Evolutionary conservation across 257 asterid genomes (phyloP).

Genomic region (Petrea volubilis): DNA sequence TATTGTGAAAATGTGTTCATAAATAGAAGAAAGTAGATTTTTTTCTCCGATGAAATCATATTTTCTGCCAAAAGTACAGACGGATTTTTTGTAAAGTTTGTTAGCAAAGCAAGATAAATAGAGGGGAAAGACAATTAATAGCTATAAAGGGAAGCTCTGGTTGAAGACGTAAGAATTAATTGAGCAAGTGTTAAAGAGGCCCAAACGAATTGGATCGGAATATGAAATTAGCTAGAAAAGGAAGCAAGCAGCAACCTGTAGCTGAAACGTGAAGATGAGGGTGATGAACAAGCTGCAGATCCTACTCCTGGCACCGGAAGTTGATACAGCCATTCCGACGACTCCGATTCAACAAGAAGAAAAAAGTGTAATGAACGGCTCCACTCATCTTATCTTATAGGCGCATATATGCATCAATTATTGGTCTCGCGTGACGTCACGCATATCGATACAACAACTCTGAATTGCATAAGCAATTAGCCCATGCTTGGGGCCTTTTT

Average conservation of each 20-base stretch:
- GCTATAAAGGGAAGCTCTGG: not conserved
- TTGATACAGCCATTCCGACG: not conserved
- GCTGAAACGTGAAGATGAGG: slow-evolving; percentile 24
- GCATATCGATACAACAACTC: no score
- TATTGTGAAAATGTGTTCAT: no score
- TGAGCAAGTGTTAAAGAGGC: not conserved
- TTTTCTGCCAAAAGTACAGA: no score
- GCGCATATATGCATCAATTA: not conserved
- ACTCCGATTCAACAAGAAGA: not conserved
- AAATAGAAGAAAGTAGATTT: no score
- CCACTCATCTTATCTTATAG: no score
- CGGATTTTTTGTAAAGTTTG: no score
- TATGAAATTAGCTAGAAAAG: not conserved
- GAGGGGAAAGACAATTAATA: no score
- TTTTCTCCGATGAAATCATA: no score
- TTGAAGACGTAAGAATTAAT: not conserved
- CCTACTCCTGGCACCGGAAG: not conserved
- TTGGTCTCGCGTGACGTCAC: not conserved
- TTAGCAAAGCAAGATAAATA: no score
- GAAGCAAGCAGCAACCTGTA: not conserved
- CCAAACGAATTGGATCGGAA: not conserved
- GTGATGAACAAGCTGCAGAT: not conserved
- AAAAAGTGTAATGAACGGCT: not conserved
- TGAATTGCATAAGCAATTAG: no score
- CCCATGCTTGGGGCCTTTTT: no score